Evolutionary conservation across 2,329 filamentous ascomycete species (phyloP), one percentile per base, ranked within the genome.

Genomic region (Ophiostoma pallidulum): DNA sequence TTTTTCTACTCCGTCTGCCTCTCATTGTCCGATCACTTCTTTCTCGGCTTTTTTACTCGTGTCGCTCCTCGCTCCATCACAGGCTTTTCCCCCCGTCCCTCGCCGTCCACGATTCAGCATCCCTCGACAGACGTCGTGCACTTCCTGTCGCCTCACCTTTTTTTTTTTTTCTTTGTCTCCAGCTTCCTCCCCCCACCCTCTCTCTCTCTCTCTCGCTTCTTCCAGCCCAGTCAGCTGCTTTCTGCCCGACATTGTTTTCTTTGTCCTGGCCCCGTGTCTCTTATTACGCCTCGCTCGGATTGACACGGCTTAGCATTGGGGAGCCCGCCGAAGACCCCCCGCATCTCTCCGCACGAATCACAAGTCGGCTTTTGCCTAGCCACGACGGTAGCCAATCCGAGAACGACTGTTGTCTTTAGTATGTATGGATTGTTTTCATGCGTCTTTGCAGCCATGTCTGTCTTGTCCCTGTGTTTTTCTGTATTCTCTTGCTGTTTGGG

Each of bases 261-360:
- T 45, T 38, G 20, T 39, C 24, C 24, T 22, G 33, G 16, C 8
- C 18, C 10, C 31, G 18, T 26, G 19, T 20, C 18, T 19, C 8
- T 33, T 42, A 19, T 35, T 24, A n/a, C 43, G 32, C 35, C 36
- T 33, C 42, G 32, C 38, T 18, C 26, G 38, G 22, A 35, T 46
- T 45, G 29, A 40, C 26, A 49, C 28, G 41, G 18, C 46, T 31
- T 13, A 24, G 8, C 8, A n/a, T 16, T 37, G 35, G 19, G n/a
- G 19, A 9, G 24, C 5, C 24, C 24, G 24, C 24, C 24, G 24
- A 28, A 18, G 33, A n/a, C 10, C 35, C 28, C 40, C n/a, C 26
- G 8, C 35, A 37, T 37, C 35, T 19, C 16, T 39, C 16, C 16
- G 37, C 37, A 39, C 37, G 37, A 18, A 22, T 24, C 37, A 39